Evolutionary conservation across 2,329 filamentous ascomycete species (phyloP).

Genomic region (Periconia macrospinosa): DNA sequence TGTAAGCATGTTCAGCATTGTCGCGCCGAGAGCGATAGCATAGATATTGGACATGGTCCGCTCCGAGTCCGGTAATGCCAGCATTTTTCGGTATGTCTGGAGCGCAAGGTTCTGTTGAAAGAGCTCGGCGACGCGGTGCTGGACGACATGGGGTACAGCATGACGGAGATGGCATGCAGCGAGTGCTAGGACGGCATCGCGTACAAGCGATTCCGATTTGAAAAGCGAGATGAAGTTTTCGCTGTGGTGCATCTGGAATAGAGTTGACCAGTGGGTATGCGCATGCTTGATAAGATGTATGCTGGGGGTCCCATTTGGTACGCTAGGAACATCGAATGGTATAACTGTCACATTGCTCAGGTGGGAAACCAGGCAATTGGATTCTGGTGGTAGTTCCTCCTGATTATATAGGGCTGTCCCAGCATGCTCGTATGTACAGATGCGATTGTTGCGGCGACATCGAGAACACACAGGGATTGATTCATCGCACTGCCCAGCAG

Average conservation of each 20-base stretch:
- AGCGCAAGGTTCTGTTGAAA: conserved; percentile 5
- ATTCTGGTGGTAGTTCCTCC: too few relatives aligned
- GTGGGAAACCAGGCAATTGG: background rate
- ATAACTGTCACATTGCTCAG: background rate
- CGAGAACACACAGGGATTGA: background rate
- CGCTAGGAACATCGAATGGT: background rate
- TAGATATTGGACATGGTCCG: background rate
- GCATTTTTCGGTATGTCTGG: conserved; percentile 1
- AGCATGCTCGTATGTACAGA: background rate
- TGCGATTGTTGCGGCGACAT: background rate
- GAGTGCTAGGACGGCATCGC: conserved; percentile 4
- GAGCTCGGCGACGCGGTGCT: conserved; percentile 9
- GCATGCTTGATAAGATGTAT: background rate
- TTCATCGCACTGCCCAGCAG: background rate
- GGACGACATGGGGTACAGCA: background rate
- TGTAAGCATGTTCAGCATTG: conserved; percentile 7
- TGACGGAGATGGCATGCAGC: conserved; percentile 7
- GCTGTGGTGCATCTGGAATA: background rate
- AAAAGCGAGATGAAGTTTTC: background rate
- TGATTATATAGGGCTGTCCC: too few relatives aligned
- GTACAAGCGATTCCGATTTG: conserved; percentile 2
- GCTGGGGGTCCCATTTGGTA: background rate
- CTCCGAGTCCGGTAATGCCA: background rate
- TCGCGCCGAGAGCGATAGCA: background rate
- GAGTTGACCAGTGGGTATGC: background rate